phyloP scores from a whole-genome alignment of 192 early-diverging fungal genomes.

The Coemansia guatemalensis region DNA sequence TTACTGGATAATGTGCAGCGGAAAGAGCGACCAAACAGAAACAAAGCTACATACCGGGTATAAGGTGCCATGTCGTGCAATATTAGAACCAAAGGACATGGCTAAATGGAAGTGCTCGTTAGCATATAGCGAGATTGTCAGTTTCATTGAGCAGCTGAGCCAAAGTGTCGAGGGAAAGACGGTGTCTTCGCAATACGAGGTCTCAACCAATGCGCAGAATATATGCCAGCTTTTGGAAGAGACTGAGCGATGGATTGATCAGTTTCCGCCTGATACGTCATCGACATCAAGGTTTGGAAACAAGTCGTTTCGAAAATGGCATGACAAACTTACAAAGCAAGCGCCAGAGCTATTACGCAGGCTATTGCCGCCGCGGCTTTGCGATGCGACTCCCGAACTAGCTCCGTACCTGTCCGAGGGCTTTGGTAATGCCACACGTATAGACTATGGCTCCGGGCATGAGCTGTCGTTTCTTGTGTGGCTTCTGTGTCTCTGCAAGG shows the following conservation, averaged over 20 bases:
- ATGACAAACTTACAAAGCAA: slow-evolving; percentile 53
- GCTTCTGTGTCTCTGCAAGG: slow-evolving; percentile 74
- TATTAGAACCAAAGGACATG: slow-evolving; percentile 60
- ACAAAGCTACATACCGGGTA: slow-evolving; percentile 9
- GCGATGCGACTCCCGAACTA: slow-evolving; percentile 68
- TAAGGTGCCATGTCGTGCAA: slow-evolving; percentile 57
- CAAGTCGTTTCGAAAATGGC: slow-evolving; percentile 83
- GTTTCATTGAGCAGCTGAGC: slow-evolving; percentile 75
- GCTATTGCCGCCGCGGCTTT: slow-evolving; percentile 22
- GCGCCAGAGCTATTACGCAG: slow-evolving; percentile 23
- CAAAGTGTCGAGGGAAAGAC: slow-evolving; percentile 64
- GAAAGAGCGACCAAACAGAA: no score
- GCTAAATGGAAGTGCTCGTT: slow-evolving; percentile 59
- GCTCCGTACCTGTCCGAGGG: slow-evolving; percentile 64
- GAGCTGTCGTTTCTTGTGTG: slow-evolving; percentile 88
- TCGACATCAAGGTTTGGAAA: slow-evolving; percentile 88
- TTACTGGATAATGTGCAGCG: no score
- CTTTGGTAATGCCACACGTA: slow-evolving; percentile 88
- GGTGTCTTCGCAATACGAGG: slow-evolving; percentile 55
- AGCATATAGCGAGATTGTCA: slow-evolving; percentile 67
- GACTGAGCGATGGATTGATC: slow-evolving; percentile 67
- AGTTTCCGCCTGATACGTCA: slow-evolving; percentile 71
- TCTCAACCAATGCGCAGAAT: slow-evolving; percentile 58
- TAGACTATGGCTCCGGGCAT: slow-evolving; percentile 98
- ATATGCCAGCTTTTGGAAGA: slow-evolving; percentile 63